Evolutionary conservation across 106 monocot genomes (phyloP).

Genomic region (Acorus gramineus): DNA sequence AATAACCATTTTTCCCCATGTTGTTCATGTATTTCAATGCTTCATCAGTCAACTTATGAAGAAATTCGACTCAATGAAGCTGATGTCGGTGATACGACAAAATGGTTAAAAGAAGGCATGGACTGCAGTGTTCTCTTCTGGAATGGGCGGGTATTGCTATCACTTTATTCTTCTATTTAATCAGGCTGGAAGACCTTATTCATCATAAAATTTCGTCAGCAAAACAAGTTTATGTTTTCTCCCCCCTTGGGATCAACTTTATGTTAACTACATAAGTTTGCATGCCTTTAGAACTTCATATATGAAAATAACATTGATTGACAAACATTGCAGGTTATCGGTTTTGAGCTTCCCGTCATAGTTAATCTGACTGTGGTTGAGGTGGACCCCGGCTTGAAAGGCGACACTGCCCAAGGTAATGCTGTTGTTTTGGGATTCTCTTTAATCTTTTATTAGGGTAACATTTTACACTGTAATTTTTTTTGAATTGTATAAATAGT

Average conservation of each 20-base stretch:
- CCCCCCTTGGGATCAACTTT: too few relatives aligned
- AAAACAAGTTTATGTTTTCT: too few relatives aligned
- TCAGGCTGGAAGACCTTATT: too few relatives aligned
- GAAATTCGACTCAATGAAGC: conserved; percentile 63
- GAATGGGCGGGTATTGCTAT: conserved; percentile 70
- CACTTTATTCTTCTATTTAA: conserved; percentile 1
- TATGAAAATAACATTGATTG: too few relatives aligned
- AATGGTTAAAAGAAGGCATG: conserved; percentile 91
- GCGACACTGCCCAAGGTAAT: conserved; percentile 90
- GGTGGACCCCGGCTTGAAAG: conserved; percentile 66
- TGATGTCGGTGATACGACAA: conserved; percentile 74
- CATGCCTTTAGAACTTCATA: too few relatives aligned
- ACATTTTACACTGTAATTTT: too few relatives aligned
- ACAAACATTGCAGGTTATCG: conserved; percentile 56
- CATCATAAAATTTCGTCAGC: too few relatives aligned
- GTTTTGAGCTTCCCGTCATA: conserved; percentile 80
- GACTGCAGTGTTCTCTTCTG: conserved; percentile 82
- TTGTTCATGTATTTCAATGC: neutral
- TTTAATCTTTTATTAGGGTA: too few relatives aligned
- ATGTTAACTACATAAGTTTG: too few relatives aligned
- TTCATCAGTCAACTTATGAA: conserved; percentile 60
- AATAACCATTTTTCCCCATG: too few relatives aligned
- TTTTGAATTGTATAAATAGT: too few relatives aligned
- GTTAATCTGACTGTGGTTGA: conserved; percentile 72
- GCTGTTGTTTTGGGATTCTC: neutral